Evolutionary conservation across 2,329 filamentous ascomycete species (phyloP).

Genomic region (Pyrenochaeta sp.): DNA sequence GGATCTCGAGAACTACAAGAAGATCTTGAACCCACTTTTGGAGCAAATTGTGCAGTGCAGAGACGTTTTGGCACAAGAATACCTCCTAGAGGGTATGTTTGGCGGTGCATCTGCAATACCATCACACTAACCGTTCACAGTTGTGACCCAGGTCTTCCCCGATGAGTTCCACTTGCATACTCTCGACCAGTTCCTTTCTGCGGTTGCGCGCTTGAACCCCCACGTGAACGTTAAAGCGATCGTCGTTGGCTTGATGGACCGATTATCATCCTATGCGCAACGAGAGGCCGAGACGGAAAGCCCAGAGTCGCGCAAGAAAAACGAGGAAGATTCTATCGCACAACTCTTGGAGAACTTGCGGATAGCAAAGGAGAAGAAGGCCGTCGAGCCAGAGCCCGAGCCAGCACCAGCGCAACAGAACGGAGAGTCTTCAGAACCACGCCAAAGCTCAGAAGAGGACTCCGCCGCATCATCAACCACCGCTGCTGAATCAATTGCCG

Average conservation of each 20-base stretch:
- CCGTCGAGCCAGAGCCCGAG: slow-evolving; percentile 35
- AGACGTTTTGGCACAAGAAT: slow-evolving; percentile 96
- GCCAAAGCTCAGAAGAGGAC: slow-evolving; percentile 33
- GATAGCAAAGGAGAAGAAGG: slow-evolving; percentile 66
- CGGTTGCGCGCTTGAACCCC: slow-evolving; percentile 90
- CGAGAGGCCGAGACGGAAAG: slow-evolving; percentile 78
- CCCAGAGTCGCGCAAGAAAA: slow-evolving; percentile 74
- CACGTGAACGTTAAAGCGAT: slow-evolving; percentile 98
- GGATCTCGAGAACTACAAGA: slow-evolving; percentile 93
- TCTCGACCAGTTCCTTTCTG: slow-evolving; percentile 90
- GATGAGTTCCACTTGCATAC: slow-evolving; percentile 98
- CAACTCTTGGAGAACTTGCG: slow-evolving; percentile 80
- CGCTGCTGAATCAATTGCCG: slow-evolving; percentile 37
- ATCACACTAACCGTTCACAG: slow-evolving; percentile 55
- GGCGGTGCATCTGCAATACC: neutral
- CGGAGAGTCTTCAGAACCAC: slow-evolving; percentile 34
- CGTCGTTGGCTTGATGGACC: slow-evolving; percentile 97
- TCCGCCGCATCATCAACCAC: slow-evolving; percentile 40
- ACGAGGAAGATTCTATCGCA: slow-evolving; percentile 83
- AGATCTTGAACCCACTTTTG: slow-evolving; percentile 85
- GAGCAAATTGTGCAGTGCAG: slow-evolving; percentile 98
- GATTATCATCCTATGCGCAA: slow-evolving; percentile 92
- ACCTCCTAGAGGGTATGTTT: slow-evolving; percentile 77
- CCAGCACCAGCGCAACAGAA: slow-evolving; percentile 41
- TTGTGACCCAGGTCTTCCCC: slow-evolving; percentile 98